Conservation (phyloP, 345 rosid genomes). For the Heritiera littoralis region DNA sequence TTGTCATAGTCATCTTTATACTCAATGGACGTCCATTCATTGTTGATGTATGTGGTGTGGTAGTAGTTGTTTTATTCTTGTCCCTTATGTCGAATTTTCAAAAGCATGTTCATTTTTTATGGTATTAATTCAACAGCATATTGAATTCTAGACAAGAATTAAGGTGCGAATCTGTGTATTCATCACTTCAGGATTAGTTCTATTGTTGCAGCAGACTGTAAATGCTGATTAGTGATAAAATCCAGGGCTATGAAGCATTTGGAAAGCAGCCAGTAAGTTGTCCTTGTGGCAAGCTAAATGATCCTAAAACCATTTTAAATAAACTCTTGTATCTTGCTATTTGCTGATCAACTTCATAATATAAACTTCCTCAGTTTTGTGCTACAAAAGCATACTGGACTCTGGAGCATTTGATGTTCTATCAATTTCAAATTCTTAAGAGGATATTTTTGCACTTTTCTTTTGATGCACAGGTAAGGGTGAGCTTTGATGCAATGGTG, state of each 20-base stretch:
- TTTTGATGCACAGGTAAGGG: background rate
- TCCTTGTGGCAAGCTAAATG: background rate
- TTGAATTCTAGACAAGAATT: background rate
- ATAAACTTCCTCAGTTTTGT: too few relatives aligned
- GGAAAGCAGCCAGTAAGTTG: background rate
- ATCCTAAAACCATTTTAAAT: background rate
- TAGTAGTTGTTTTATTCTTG: background rate
- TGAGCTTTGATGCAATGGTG: too few relatives aligned
- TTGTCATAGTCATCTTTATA: conserved; percentile 31
- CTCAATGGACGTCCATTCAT: background rate
- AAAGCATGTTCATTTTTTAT: background rate
- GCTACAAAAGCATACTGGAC: too few relatives aligned
- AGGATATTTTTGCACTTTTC: background rate
- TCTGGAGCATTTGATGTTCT: background rate
- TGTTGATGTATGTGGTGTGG: background rate
- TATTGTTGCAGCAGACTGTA: background rate
- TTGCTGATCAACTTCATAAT: too few relatives aligned
- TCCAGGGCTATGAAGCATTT: background rate
- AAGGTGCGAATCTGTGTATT: background rate
- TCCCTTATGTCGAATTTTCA: background rate
- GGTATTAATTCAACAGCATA: background rate
- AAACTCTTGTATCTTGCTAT: too few relatives aligned
- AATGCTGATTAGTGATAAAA: background rate
- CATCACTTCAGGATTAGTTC: background rate
- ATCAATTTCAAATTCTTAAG: background rate